Base-by-base conservation (phyloP, 1,284 basidiomycete species). In the Rhodofomes roseus region DNA sequence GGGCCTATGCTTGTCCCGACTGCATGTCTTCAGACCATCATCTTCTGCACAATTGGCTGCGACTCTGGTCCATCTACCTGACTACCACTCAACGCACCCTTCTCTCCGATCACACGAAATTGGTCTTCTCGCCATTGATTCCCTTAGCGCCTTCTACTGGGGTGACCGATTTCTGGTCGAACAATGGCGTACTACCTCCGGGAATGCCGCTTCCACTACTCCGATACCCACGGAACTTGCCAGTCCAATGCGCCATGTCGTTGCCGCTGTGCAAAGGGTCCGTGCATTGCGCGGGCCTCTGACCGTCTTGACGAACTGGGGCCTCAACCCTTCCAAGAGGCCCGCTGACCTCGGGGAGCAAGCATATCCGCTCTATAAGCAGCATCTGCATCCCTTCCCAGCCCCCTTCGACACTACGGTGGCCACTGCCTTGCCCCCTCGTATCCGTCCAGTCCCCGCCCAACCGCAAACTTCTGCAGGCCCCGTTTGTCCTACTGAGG, bases 81-180 rank as follows among this genome's bases (percentile, higher is more conserved):
- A 69, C 4, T 87, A 87, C 66, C 84, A 86, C 64, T 68, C 74
- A 6, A 68, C 69, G 22, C 71, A 77, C 56, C 77, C 63, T 20
- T 62, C 58, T n/a, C 56, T 87, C 61, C 74, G 80, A 31, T 69
- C 80, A 53, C 71, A 75, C 48, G 83, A 84, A 62, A 79, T 91
- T 20, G 85, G 82, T 14, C 68, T 91, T 55, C 70, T 92, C 27
- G 84, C 83, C 16, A 75, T 94, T 43, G 92, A 94, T 72, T 89
- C 89, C 7, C 74, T 92, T 59, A 89, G 87, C 69, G 71, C 89
- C 0, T 92, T 89, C 69, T 84, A 89, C 73, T 93, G 91, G 90
- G 65, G 78, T 9, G 90, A 94, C 70, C 84, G 88, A 40, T 86
- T 85, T 69, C 75, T 77, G 41, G 70, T 75, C 36, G 90, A 92